Conservation (phyloP, 257 asterid genomes). For the Plantago major region DNA sequence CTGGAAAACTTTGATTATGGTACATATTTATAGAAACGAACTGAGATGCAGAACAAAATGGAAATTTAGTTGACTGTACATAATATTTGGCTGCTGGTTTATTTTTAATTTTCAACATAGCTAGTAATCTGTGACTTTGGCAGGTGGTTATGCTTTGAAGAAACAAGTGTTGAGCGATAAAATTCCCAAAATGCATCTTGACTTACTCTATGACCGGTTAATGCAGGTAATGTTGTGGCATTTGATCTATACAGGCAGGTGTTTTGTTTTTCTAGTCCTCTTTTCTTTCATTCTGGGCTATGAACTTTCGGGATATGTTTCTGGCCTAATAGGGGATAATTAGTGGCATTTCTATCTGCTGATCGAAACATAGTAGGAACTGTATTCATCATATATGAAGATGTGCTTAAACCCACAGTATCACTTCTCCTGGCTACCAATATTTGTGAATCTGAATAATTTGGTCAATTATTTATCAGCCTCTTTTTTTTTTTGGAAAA, state of each 20-base stretch:
- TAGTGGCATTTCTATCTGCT: too few relatives aligned
- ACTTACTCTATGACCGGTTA: conserved; percentile 89
- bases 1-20: too few relatives aligned
- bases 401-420: too few relatives aligned
- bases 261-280: not conserved
- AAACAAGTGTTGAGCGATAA: conserved; percentile 78
- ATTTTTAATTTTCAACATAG: not conserved
- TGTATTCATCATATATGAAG: too few relatives aligned
- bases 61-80: not conserved
- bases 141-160: conserved; percentile 88
- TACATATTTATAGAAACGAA: not conserved
- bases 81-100: not conserved
- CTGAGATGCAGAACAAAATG: not conserved
- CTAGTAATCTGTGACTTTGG: conserved; percentile 5
- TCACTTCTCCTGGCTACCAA: too few relatives aligned
- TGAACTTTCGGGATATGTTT: too few relatives aligned
- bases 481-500: too few relatives aligned
- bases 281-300: too few relatives aligned
- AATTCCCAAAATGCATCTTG: conserved; percentile 90
- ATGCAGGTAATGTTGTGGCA: conserved; percentile 58
- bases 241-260: not conserved
- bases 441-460: too few relatives aligned
- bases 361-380: too few relatives aligned
- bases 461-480: too few relatives aligned
- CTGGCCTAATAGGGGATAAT: too few relatives aligned